Base-by-base conservation (phyloP, 176 grass and related monocot genomes). In the Pharus latifolius region DNA sequence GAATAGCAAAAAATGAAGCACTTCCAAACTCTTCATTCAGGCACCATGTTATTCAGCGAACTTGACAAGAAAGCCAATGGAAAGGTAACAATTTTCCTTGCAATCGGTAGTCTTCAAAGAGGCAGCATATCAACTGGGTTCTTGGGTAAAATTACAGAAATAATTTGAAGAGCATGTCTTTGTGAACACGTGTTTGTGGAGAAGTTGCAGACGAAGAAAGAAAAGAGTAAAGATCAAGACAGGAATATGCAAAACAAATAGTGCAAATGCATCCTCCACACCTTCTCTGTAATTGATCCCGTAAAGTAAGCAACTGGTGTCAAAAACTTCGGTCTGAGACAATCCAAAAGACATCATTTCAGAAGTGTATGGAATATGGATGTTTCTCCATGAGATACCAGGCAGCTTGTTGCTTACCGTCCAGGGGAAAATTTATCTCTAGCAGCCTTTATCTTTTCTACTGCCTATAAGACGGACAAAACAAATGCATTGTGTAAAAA, bases 401-500 rank as follows among this genome's bases (percentile, higher is more conserved):
- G 24, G 29, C 10, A 74, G 47, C 40, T 33, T 46, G n/a, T 10
- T 70, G 59, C 78, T 90, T 80, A 98, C 89, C 82, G 73, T 27
- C 58, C 82, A 23, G 62, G 81, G 38, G 70, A 78, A 82, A 75
- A 77, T 74, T 34, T 92, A 59, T 92, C 86, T 41, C 75, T 92
- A 56, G 84, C 66, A 64, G 81, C 56, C 72, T 88, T 87, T 72
- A 98, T 93, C 56, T 83, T 98, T 80, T 82, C 89, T 83, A 93
- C 81, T 10, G 85, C 89, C 94, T 98, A 72, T 18, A 34, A 41
- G 73, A 65, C 80, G 60, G n/a, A 60, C 61, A n/a, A 63, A 69
- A 79, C 14, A 67, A 15, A 75, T 9, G 70, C 9, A 51, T 46
- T 34, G 59, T 45, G 56, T 25, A 23, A 85, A 70, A 60, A 63